Evolutionary conservation across 139 green algal genomes (phyloP).

Genomic region (Yamagishiella unicocca): DNA sequence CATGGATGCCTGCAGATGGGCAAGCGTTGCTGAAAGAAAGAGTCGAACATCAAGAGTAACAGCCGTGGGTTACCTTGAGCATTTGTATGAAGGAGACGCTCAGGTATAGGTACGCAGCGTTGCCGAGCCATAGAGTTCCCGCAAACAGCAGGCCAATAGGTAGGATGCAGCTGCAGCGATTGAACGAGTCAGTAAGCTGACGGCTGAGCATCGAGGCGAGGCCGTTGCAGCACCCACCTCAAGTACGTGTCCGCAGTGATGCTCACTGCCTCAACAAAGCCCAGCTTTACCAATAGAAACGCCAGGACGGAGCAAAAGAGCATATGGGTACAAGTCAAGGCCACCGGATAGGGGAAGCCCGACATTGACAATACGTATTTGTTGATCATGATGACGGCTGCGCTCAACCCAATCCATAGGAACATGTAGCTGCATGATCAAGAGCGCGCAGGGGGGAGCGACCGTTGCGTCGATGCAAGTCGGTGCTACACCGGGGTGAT

Average conservation of each 20-base stretch:
- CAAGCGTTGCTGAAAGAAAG: not conserved
- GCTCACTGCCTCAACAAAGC: constrained; percentile 51
- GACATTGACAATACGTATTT: constrained; percentile 80
- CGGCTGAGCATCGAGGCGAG: constrained; percentile 1
- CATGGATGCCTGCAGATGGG: constrained; percentile 58
- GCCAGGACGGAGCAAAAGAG: constrained; percentile 69
- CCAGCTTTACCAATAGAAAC: constrained; percentile 46
- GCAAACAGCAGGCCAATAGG: constrained; percentile 92
- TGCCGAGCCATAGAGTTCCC: constrained; percentile 89
- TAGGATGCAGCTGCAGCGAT: constrained; percentile 74
- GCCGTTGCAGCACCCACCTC: constrained; percentile 43
- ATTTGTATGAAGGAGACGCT: constrained; percentile 97
- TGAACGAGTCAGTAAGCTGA: not conserved
- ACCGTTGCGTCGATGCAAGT: not conserved
- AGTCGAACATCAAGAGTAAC: too few relatives aligned
- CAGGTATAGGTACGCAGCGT: constrained; percentile 95
- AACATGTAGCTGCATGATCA: constrained; percentile 60
- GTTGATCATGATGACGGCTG: constrained; percentile 81
- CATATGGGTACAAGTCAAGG: constrained; percentile 78
- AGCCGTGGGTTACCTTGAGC: constrained; percentile 78
- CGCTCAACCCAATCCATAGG: constrained; percentile 62
- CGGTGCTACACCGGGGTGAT: not conserved
- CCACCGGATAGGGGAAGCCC: constrained; percentile 79
- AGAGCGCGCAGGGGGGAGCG: not conserved
- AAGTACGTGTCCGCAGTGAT: constrained; percentile 65